A percentile compares a stretch with the other conserved stretches of the same genome.
Conservation (phyloP, 176 grass and related monocot species). For the Neostapfia colusana region DNA sequence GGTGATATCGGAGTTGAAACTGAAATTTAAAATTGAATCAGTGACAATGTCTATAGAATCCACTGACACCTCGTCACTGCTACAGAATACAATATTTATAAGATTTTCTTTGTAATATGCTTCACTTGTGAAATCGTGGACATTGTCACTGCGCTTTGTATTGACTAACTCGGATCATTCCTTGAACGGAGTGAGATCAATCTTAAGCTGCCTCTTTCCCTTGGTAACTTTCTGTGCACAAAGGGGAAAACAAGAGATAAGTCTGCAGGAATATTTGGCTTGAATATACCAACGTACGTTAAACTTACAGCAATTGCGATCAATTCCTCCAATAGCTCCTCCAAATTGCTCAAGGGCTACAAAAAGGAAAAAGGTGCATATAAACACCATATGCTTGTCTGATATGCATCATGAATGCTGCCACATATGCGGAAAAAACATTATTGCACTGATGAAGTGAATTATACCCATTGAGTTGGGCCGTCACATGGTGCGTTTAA, state of each 20-base stretch:
- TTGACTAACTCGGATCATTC: conserved; percentile 31
- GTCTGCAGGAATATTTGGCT: background rate
- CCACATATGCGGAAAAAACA: conserved; percentile 7
- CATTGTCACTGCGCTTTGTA: background rate
- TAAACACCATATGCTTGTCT: background rate
- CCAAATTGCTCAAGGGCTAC: conserved; percentile 82
- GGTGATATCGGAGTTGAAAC: no score
- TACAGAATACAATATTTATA: no score
- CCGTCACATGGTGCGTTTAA: conserved; percentile 87
- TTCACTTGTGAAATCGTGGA: background rate
- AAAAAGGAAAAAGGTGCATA: conserved; percentile 18
- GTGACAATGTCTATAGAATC: no score
- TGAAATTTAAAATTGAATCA: no score
- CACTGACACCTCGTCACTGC: no score
- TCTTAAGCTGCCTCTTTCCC: conserved; percentile 73
- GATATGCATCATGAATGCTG: background rate
- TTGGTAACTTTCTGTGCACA: conserved; percentile 61
- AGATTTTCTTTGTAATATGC: no score
- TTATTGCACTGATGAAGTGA: conserved; percentile 15
- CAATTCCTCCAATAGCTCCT: conserved; percentile 82
- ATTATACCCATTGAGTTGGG: conserved; percentile 86
- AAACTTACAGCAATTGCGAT: conserved; percentile 84
- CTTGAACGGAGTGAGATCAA: conserved; percentile 68
- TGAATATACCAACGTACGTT: conserved; percentile 1
- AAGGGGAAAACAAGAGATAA: background rate